phyloP scores from a whole-genome alignment of 148 eudicot genomes.

The Polygonum maritimum region DNA sequence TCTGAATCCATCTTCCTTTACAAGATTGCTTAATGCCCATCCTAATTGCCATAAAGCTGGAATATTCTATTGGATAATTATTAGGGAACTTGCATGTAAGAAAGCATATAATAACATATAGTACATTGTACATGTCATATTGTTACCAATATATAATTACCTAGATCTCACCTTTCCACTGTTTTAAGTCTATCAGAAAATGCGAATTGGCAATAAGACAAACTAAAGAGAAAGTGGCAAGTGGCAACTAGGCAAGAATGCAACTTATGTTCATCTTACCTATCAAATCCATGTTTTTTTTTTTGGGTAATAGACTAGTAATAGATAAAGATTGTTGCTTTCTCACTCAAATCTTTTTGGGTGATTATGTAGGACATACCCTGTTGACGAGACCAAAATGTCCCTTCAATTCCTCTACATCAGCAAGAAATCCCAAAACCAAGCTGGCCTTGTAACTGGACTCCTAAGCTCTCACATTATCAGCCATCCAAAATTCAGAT shows the following conservation, averaged over 20 bases:
- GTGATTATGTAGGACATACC: constrained; percentile 10
- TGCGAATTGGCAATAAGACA: not conserved
- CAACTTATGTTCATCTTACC: not conserved
- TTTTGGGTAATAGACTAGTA: no score
- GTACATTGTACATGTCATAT: not conserved
- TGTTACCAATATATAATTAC: not conserved
- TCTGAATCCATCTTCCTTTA: not conserved
- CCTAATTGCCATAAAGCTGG: constrained; percentile 4
- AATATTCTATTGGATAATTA: not conserved
- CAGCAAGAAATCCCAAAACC: constrained; percentile 45
- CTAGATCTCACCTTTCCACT: not conserved
- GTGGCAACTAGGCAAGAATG: not conserved
- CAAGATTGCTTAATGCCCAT: not conserved
- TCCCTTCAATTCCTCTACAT: constrained; percentile 47
- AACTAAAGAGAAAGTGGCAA: not conserved
- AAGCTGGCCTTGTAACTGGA: constrained; percentile 49
- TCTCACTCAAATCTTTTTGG: not conserved
- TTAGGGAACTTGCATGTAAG: not conserved
- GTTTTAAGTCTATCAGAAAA: not conserved
- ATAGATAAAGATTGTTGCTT: not conserved
- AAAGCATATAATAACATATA: not conserved
- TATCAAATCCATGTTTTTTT: not conserved
- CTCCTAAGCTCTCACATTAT: constrained; percentile 52
- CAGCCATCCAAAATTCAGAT: constrained; percentile 28
- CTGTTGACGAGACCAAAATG: constrained; percentile 19